Evolutionary conservation across 805 yeast genomes (phyloP), one percentile per base, ranked within the genome.

Genomic region (Brettanomyces anomalus): DNA sequence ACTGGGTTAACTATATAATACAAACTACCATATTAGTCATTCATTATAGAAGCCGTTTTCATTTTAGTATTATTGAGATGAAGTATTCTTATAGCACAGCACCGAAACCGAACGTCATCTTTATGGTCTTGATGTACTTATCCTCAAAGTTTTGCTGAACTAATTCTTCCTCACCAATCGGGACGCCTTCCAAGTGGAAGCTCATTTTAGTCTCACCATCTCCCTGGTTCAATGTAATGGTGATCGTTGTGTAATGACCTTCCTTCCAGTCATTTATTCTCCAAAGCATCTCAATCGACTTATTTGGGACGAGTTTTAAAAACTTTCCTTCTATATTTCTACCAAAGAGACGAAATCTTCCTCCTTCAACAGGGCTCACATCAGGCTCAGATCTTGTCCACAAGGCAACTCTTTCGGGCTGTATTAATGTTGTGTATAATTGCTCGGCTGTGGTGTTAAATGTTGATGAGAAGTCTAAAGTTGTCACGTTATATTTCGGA

Each of bases 101-200:
- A 15, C 97, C 97, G 61, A 85, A 89, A 1, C 98, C 98, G 63
- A 93, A 93, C 0, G 96, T 83, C 36, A 86, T 59, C 67, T 88
- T 93, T 57, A 93, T 90, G 5, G 95, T 77, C 64, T 82, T 81
- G 41, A 93, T 79, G 60, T 93, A 93, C 64, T 88, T 85, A 47
- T 85, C 87, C 54, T 87, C 86, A 57, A 93, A 90, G 62, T 90
- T 93, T 34, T 71, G 75, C 56, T 79, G 77, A 33, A 85, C 96
- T 54, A 82, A 65, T 54, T 94, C 93, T 57, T 93, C 97, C 60
- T 93, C 94, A 13, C 97, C 99, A 33, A 90, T 71, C 15, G 99
- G 99, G 40, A 93, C 82, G 14, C 97, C 97, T 15, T 77, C 69
- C 77, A 90, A 87, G 36, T 72, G 68, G 16, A 88, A 87, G 46